A percentile compares a stretch with the other conserved stretches of the same genome.
phyloP scores from a whole-genome alignment of 2,329 filamentous ascomycete species.

The Colletotrichum brevisporum region DNA sequence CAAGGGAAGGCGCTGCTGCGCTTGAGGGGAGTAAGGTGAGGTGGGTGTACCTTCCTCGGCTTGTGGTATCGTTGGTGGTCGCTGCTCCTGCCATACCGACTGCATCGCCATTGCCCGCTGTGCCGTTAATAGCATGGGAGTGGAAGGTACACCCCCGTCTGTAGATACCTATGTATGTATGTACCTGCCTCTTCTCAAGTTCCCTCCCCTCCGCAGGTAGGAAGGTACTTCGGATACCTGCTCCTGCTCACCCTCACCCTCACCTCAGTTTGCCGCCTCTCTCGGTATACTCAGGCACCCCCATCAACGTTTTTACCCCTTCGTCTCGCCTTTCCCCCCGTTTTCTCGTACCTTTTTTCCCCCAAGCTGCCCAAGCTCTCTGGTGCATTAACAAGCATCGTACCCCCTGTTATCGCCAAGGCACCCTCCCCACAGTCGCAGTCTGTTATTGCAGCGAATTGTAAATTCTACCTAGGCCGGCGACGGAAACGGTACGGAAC shows the following conservation, averaged over 20 bases:
- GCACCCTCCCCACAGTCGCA: slow-evolving; percentile 1
- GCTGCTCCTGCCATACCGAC: neutral
- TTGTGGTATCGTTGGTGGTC: too few relatives aligned
- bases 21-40: too few relatives aligned
- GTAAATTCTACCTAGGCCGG: too few relatives aligned
- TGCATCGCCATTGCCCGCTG: neutral
- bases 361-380: slow-evolving; percentile 4
- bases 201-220: too few relatives aligned
- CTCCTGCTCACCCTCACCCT: too few relatives aligned
- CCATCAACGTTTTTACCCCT: slow-evolving; percentile 2
- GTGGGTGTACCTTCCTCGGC: too few relatives aligned
- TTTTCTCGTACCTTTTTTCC: neutral
- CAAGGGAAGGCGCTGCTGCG: too few relatives aligned
- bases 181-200: neutral
- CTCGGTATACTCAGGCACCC: slow-evolving; percentile 19
- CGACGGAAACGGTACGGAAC: slow-evolving; percentile 16
- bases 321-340: slow-evolving; percentile 11
- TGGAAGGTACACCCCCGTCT: neutral
- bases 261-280: slow-evolving; percentile 15
- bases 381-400: slow-evolving; percentile 10
- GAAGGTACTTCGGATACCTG: neutral
- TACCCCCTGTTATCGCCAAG: slow-evolving; percentile 24
- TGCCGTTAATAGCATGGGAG: neutral
- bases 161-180: neutral
- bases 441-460: too few relatives aligned